Base-by-base conservation (phyloP, 257 asterid species). In the Capsicum chinense region DNA sequence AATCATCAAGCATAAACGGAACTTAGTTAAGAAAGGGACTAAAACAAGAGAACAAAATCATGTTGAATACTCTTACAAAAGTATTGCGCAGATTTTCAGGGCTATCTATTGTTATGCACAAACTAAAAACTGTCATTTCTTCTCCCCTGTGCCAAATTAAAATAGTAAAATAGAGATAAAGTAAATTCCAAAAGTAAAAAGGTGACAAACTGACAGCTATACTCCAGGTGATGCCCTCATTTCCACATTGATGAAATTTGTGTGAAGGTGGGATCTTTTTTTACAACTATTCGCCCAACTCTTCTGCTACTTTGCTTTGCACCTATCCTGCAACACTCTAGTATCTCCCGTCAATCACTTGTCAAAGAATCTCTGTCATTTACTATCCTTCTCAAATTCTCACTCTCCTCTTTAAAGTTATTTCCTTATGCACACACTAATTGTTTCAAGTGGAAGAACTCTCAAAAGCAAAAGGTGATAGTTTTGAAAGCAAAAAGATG, bases 311-410 rank as follows among this genome's bases (percentile, higher is more conserved):
- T n/a, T 73, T 21, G 17, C 80, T 48, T 73, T 73, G 59, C 59
- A 73, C 42, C 42, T 73, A 73, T 48, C 80, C 80, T 47, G n/a
- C 80, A 47, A 73, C 80, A 47, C 80, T 48, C 80, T 19, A 73
- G 59, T 48, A 21, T 73, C 80, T 26, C 56, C 59, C 35, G n/a
- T n/a, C 80, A 73, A 73, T 73, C 42, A 73, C 80, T 73, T 73
- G 59, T 73, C 80, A 73, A 73, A 73, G 42, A 73, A 15, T 19
- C 57, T 70, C 42, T 19, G 80, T 16, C 80, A 73, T 48, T 73
- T 73, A 73, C 59, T 73, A 21, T 73, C 80, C 39, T 71, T 50
- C 80, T 73, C 80, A 47, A 73, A 7, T 52, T 39, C 59, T 35
- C 80, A 11, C n/a, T 47, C 42, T 73, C 58, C 58, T 71, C 37